A percentile compares a stretch with the other conserved stretches of the same genome.
These are phyloP conservation scores for Pistacia vera DNA, from an alignment of 345 rosid species.

Conservation along the genomic window DNA sequence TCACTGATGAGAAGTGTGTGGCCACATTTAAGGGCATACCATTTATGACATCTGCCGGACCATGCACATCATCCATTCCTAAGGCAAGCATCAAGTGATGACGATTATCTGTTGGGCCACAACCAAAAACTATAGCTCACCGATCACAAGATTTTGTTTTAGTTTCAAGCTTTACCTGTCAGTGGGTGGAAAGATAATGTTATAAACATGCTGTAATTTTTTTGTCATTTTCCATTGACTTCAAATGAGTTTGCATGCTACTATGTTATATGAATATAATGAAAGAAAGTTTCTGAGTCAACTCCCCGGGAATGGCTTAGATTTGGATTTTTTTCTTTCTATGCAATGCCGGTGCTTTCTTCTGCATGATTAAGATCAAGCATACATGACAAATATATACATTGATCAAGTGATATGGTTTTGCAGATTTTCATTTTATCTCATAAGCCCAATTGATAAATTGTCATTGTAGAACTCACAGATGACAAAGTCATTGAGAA, in stretches of 20 bases:
- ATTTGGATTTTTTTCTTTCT: no score
- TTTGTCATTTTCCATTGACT: no score
- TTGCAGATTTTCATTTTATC: no score
- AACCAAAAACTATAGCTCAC: not conserved
- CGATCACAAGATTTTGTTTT: conserved; percentile 9
- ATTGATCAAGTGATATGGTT: no score
- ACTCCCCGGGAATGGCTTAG: not conserved
- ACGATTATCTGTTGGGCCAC: not conserved
- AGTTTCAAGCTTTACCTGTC: conserved; percentile 7
- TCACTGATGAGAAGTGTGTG: conserved; percentile 84
- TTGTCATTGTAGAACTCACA: no score
- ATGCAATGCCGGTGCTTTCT: no score
- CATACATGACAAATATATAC: no score
- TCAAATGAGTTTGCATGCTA: not conserved
- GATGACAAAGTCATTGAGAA: no score
- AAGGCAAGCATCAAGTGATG: conserved; percentile 79
- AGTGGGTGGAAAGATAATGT: not conserved
- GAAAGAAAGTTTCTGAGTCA: not conserved
- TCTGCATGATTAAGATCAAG: no score
- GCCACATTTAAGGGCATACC: conserved; percentile 93
- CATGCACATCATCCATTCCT: conserved; percentile 73
- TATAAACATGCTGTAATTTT: not conserved
- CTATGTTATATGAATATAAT: not conserved
- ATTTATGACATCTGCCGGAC: conserved; percentile 91
- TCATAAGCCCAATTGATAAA: no score